These are phyloP conservation scores for Echinochloa phyllopogon DNA, from an alignment of 176 grass and related monocot species.

Conservation along the genomic window DNA sequence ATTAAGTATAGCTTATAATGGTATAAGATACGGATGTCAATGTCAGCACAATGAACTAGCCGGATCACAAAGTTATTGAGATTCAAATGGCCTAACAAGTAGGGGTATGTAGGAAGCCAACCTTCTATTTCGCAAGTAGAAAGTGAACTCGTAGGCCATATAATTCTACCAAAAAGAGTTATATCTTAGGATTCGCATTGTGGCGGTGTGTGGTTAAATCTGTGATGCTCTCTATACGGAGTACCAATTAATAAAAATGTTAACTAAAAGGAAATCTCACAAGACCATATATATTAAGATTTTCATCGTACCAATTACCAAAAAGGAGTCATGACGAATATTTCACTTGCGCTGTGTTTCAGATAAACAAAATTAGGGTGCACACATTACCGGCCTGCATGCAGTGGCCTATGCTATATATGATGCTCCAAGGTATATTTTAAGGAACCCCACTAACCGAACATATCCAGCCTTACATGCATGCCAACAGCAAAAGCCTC, in stretches of 20 bases:
- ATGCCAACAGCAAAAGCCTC: slow-evolving; percentile 44
- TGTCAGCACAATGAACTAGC: neutral
- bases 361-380: neutral
- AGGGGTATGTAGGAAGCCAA: neutral
- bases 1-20: slow-evolving; percentile 9
- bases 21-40: slow-evolving; percentile 26
- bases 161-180: neutral
- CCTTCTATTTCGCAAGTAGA: neutral
- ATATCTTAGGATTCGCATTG: neutral
- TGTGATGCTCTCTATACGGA: no score
- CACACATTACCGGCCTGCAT: neutral
- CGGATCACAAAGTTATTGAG: slow-evolving; percentile 1
- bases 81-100: neutral
- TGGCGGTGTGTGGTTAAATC: neutral
- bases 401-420: slow-evolving; percentile 1
- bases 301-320: neutral
- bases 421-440: slow-evolving; percentile 59
- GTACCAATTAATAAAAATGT: neutral
- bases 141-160: neutral
- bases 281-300: neutral
- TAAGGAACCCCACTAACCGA: slow-evolving; percentile 62
- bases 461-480: slow-evolving; percentile 44
- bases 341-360: neutral
- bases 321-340: neutral
- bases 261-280: neutral